phyloP scores from a whole-genome alignment of 2,329 filamentous ascomycete species.

The Davidsoniella eucalypti region DNA sequence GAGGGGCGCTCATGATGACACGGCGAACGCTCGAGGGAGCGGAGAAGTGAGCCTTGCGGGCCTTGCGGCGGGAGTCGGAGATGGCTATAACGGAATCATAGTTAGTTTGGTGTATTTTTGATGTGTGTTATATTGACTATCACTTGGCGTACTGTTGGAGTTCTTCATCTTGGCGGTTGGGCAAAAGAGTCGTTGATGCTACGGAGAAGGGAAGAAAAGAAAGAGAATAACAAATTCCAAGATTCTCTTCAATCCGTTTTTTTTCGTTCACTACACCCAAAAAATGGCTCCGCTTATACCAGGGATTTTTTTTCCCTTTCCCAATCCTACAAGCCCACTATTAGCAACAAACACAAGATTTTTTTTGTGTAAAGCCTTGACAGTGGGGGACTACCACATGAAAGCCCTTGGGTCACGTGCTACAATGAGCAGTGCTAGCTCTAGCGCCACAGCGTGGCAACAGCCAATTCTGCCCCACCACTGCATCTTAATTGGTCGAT shows the following conservation, averaged over 20 bases:
- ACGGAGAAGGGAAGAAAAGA: conserved; percentile 4
- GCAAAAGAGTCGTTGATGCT: conserved; percentile 9
- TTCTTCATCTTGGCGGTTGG: conserved; percentile 12
- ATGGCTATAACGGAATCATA: conserved; percentile 29
- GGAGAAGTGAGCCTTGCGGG: conserved; percentile 94
- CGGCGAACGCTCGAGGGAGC: conserved; percentile 89
- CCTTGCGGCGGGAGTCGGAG: conserved; percentile 85
- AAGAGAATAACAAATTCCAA: not conserved
- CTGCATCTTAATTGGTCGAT: too few species aligned
- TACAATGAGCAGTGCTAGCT: too few species aligned
- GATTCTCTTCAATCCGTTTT: conserved; percentile 1
- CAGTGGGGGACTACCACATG: not conserved
- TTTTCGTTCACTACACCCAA: not conserved
- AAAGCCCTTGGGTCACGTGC: conserved; percentile 11
- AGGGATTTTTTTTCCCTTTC: too few species aligned
- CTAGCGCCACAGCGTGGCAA: too few species aligned
- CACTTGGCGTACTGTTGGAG: conserved; percentile 10
- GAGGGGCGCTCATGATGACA: conserved; percentile 89
- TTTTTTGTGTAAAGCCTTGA: conserved; percentile 1
- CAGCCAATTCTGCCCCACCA: too few species aligned
- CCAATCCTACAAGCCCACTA: not conserved
- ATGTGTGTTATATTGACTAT: not conserved
- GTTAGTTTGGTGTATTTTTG: conserved; percentile 7
- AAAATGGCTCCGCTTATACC: too few species aligned
- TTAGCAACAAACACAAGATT: not conserved